Evolutionary conservation across 495 filamentous ascomycete genomes (phyloP).

Genomic region (Aspergillus biplanus): DNA sequence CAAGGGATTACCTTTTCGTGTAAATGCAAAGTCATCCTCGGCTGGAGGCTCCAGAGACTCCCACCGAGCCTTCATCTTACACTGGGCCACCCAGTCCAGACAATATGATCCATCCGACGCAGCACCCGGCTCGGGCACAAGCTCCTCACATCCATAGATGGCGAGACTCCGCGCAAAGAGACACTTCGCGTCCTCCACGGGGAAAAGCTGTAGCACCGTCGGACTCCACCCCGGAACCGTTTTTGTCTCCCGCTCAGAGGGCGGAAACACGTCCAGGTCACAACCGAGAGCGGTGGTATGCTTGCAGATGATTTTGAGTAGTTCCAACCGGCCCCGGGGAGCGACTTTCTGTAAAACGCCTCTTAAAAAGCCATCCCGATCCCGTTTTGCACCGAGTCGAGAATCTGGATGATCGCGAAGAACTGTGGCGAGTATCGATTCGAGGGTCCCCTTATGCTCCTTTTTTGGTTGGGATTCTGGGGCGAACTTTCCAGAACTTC

Average conservation of each 20-base stretch:
- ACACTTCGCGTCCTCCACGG: not conserved
- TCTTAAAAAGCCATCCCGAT: not conserved
- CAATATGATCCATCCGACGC: not conserved
- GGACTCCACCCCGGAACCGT: not conserved
- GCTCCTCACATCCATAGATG: not conserved
- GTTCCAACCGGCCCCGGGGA: not conserved
- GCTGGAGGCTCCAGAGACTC: not conserved
- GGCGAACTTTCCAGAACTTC: not conserved
- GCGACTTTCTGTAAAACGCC: not conserved
- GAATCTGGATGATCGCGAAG: not conserved
- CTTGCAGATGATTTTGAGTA: not conserved
- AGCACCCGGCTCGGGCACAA: not conserved
- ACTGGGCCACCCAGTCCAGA: not conserved
- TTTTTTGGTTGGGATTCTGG: not conserved
- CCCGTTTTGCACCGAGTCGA: not conserved
- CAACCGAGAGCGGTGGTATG: not conserved
- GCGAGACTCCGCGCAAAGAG: not conserved
- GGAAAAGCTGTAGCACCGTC: not conserved
- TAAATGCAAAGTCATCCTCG: not conserved
- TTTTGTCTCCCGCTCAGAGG: not conserved
- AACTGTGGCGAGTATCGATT: not conserved
- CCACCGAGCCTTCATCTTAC: not conserved
- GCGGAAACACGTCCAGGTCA: not conserved
- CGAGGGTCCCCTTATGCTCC: not conserved
- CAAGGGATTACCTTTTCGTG: not conserved